A percentile compares a stretch with the other conserved stretches of the same genome.
Evolutionary conservation across 768 basidiomycete genomes (phyloP).

Genomic region (Pisolithus albus): DNA sequence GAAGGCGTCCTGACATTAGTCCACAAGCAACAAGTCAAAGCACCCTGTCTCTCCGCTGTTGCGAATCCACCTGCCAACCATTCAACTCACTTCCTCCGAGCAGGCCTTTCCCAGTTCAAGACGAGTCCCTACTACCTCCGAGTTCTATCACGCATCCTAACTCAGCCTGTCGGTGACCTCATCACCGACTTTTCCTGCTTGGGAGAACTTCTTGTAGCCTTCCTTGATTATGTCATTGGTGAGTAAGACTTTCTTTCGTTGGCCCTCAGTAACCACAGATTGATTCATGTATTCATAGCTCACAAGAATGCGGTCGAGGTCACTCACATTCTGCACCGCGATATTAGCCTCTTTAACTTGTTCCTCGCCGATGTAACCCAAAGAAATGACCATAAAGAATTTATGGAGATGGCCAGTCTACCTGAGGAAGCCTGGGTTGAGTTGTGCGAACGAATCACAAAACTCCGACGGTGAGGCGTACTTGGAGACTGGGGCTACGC

Average conservation of each 20-base stretch:
- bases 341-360: background rate
- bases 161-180: background rate
- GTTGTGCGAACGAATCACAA: background rate
- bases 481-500: background rate
- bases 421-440: background rate
- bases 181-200: background rate
- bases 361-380: background rate
- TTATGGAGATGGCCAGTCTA: background rate
- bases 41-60: background rate
- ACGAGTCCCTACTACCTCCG: background rate
- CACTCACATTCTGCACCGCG: background rate
- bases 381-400: background rate
- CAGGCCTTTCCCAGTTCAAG: no score
- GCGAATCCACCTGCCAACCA: background rate
- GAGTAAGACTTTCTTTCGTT: background rate
- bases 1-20: background rate
- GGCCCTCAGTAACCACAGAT: background rate
- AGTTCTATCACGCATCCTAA: background rate
- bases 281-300: background rate
- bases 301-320: background rate
- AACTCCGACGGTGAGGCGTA: background rate
- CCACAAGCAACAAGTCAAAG: conserved; percentile 1
- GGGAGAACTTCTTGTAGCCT: background rate
- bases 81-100: background rate
- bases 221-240: background rate